Conservation (phyloP, 176 grass and related monocot species). For the Musa beccarii region DNA sequence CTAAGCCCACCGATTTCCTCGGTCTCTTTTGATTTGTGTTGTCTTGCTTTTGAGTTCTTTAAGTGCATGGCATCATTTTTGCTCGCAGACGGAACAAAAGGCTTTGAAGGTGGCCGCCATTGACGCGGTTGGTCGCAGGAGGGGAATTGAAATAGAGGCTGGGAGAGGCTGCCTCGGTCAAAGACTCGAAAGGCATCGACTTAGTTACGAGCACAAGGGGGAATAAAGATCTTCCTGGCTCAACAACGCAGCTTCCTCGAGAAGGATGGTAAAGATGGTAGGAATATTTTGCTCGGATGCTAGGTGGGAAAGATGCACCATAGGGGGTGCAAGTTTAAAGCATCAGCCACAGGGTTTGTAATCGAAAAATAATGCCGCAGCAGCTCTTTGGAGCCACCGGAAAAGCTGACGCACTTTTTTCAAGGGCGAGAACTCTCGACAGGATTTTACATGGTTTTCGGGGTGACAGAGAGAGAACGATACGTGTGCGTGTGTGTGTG, state of each 20-base stretch:
- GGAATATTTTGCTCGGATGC: conserved; percentile 11
- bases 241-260: neutral
- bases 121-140: neutral
- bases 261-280: neutral
- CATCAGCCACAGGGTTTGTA: neutral
- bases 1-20: neutral
- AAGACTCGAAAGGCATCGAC: neutral
- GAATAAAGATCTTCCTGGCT: neutral
- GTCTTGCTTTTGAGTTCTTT: neutral
- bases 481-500: no score
- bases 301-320: conserved; percentile 7
- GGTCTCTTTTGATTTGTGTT: neutral
- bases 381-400: no score
- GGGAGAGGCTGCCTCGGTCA: conserved; percentile 1
- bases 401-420: no score
- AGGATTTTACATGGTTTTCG: no score
- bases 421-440: no score
- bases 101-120: neutral
- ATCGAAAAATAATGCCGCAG: neutral
- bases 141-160: conserved; percentile 7
- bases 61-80: neutral
- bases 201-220: neutral
- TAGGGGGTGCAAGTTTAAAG: conserved; percentile 2
- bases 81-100: neutral
- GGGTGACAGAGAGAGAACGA: no score